Base-by-base conservation (phyloP, 192 early-diverging fungal species). In the Chytriomyces hyalinus region DNA sequence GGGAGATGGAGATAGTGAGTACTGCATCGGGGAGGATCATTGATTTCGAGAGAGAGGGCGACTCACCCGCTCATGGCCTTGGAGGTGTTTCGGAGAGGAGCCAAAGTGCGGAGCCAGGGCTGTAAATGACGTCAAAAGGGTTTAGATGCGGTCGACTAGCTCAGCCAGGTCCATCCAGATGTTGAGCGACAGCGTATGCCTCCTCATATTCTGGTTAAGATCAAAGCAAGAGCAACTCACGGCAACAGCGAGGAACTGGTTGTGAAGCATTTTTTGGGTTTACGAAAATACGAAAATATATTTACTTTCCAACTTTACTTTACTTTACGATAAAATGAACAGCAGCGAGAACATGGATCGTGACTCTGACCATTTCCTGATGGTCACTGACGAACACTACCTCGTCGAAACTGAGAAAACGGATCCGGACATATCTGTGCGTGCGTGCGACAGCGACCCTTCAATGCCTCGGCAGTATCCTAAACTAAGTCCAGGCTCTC, bases 41-140 rank as follows among this genome's bases (percentile, higher is more conserved):
- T 13, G 11, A 20, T 0, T 36, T 0, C 57, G 49, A 60, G 8
- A 22, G 6, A 49, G 10, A 11, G 49, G 11, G 22, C n/a, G 15
- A 51, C 51, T 26, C 45, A 78, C 77, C 77, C 68, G 61, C 77
- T 78, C 20, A 60, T 28, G 43, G 68, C 77, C 62, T 78, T 78
- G n/a, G 50, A 22, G 45, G 22, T 47, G 69, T 78, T 69, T 57
- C 77, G 44, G 10, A 71, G 62, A 43, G 77, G 77, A 5, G 77
- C 77, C 45, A 78, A 36, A 6, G 68, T 26, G 45, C 77, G 77
- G 61, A 71, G 67, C 77, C 77, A 78, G 3, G 67, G 67, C 77
- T 77, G 53, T 43, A 11, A 73, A 17, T 17, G 26, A n/a, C 6
- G 28, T 61, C 15, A 11, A 61, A 43, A 48, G 15, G 8, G 17